Evolutionary conservation across 2,329 filamentous ascomycete genomes (phyloP).

Genomic region (Juglanconis sp.): DNA sequence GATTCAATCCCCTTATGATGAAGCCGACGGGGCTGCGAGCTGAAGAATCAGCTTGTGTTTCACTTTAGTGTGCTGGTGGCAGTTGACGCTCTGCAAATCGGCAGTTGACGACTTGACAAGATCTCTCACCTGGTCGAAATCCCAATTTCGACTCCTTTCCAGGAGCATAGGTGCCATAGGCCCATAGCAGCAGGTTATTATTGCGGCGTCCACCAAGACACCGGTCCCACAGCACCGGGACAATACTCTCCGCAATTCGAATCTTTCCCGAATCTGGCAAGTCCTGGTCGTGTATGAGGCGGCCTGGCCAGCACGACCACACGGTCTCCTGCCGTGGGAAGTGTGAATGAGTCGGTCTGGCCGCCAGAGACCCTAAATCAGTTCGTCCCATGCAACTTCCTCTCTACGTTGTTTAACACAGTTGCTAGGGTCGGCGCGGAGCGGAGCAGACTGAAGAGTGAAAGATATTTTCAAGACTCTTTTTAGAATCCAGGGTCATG

Average conservation of each 20-base stretch:
- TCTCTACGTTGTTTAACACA: not conserved
- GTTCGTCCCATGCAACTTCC: too few relatives aligned
- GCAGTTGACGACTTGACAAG: not conserved
- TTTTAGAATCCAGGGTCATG: constrained; percentile 2
- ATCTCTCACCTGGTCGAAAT: not conserved
- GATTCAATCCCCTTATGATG: constrained; percentile 6
- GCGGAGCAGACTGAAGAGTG: not conserved
- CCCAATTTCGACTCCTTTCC: too few relatives aligned
- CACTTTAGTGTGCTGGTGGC: not conserved
- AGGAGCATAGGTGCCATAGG: too few relatives aligned
- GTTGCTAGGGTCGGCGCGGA: not conserved
- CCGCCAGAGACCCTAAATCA: too few relatives aligned
- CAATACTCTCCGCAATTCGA: constrained; percentile 4
- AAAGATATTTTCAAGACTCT: not conserved
- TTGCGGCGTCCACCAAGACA: not conserved
- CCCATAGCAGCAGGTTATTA: too few relatives aligned
- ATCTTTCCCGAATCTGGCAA: not conserved
- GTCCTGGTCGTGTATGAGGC: not conserved
- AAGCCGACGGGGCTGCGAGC: constrained; percentile 1
- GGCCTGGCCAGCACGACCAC: not conserved
- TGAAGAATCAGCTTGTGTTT: constrained; percentile 13
- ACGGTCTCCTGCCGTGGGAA: too few relatives aligned
- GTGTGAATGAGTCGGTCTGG: too few relatives aligned
- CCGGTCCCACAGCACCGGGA: constrained; percentile 11
- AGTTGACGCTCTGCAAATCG: not conserved